These are phyloP conservation scores for Potentilla sterilis DNA, from an alignment of 306 rosid genomes.

Conservation along the genomic window DNA sequence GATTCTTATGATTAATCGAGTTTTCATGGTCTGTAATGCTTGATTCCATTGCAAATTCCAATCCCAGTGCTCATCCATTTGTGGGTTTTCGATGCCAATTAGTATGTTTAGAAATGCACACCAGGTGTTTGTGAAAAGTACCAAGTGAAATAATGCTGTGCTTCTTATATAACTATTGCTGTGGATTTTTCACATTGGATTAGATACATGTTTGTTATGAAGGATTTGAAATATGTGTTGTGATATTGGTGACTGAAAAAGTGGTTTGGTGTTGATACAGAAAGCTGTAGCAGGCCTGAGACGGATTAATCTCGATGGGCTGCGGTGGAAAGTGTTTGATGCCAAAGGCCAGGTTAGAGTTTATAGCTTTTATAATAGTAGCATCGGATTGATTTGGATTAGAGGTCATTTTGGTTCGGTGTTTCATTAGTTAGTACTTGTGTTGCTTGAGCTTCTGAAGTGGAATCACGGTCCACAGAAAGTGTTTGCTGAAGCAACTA, in stretches of 20 bases:
- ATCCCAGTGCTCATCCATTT: not conserved
- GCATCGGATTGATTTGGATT: not conserved
- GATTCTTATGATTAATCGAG: not conserved
- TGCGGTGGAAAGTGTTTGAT: slow-evolving; percentile 88
- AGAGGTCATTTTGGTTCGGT: not conserved
- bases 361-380: not conserved
- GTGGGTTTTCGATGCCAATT: not conserved
- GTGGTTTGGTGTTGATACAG: slow-evolving; percentile 32
- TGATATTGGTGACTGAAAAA: not conserved
- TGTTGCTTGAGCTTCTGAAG: not conserved
- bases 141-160: not conserved
- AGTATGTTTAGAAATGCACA: not conserved
- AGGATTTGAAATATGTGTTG: not conserved
- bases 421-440: not conserved
- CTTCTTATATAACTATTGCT: not conserved
- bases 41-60: not conserved
- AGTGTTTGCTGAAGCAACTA: not conserved
- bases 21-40: not conserved
- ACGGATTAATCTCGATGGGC: slow-evolving; percentile 84
- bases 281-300: slow-evolving; percentile 86
- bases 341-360: slow-evolving; percentile 81
- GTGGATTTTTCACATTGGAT: not conserved
- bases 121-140: slow-evolving; percentile 24
- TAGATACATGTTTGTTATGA: not conserved
- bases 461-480: not conserved